Conservation (phyloP, 352 stramenopile species). For the Pythium folliculosum region DNA sequence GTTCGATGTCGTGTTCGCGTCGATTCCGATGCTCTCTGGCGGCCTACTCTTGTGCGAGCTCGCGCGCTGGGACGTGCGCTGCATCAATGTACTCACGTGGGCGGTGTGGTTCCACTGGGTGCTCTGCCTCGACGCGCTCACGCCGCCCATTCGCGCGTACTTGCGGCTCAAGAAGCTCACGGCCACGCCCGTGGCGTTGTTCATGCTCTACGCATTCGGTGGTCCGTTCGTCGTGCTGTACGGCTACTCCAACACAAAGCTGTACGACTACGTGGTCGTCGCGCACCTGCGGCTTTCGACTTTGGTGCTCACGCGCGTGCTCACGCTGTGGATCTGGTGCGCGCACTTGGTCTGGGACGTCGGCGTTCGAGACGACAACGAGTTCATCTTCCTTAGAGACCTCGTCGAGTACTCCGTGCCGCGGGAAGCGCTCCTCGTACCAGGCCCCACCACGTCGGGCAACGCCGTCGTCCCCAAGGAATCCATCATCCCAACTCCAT, state of each 20-base stretch:
- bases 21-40: conserved; percentile 21
- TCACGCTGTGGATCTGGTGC: conserved; percentile 35
- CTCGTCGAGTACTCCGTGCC: conserved; percentile 29
- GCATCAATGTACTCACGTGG: conserved; percentile 42
- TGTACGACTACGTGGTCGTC: conserved; percentile 15
- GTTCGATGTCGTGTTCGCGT: conserved; percentile 36
- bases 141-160: conserved; percentile 28
- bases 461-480: conserved; percentile 1
- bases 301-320: conserved; percentile 27
- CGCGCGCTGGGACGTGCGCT: conserved; percentile 34
- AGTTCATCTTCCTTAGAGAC: conserved; percentile 36
- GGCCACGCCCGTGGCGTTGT: conserved; percentile 19
- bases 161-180: conserved; percentile 33
- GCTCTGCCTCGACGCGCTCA: conserved; percentile 49
- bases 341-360: conserved; percentile 35
- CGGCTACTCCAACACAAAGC: conserved; percentile 25
- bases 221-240: conserved; percentile 31
- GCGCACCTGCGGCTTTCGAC: conserved; percentile 10
- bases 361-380: conserved; percentile 28
- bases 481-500: neutral
- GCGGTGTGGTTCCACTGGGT: conserved; percentile 54
- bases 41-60: conserved; percentile 35
- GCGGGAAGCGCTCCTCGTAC: neutral
- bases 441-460: neutral
- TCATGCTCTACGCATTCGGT: conserved; percentile 29